phyloP scores from a whole-genome alignment of 257 asterid genomes.

The Linaria vulgaris region DNA sequence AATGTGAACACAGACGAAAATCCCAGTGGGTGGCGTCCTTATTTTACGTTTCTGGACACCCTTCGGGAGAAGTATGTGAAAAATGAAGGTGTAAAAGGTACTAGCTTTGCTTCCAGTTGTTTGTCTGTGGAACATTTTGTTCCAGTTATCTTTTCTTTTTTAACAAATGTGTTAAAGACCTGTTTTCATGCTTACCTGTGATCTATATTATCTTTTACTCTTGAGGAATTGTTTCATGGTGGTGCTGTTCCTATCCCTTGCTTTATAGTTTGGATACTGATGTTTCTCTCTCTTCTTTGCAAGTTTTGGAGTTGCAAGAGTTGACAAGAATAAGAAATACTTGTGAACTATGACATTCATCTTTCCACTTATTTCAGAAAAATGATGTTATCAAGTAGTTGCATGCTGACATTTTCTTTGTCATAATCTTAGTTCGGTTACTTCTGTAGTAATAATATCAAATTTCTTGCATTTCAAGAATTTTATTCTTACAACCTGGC shows the following conservation, averaged over 20 bases:
- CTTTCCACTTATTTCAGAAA: no score
- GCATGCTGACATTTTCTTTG: constrained; percentile 1
- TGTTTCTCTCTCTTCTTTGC: not conserved
- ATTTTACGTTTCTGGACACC: constrained; percentile 57
- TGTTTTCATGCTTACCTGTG: constrained; percentile 1
- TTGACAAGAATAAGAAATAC: not conserved
- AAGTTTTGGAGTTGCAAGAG: not conserved
- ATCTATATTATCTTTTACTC: not conserved
- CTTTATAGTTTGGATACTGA: not conserved
- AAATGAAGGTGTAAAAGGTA: constrained; percentile 79
- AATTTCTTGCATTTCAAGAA: constrained; percentile 6
- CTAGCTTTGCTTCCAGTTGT: constrained; percentile 15
- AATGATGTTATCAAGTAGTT: no score
- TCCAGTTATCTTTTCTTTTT: not conserved
- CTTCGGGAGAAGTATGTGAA: constrained; percentile 73
- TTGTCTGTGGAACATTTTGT: not conserved
- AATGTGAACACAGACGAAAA: constrained; percentile 69
- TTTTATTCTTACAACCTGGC: constrained; percentile 18
- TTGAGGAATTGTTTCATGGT: constrained; percentile 5
- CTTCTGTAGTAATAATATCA: not conserved
- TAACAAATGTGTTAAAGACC: not conserved
- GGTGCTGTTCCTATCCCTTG: not conserved
- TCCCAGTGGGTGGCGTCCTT: constrained; percentile 94
- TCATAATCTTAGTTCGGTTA: constrained; percentile 5
- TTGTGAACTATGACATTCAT: not conserved